Evolutionary conservation across 352 stramenopile species (phyloP).

Genomic region (Phytophthora capsici): DNA sequence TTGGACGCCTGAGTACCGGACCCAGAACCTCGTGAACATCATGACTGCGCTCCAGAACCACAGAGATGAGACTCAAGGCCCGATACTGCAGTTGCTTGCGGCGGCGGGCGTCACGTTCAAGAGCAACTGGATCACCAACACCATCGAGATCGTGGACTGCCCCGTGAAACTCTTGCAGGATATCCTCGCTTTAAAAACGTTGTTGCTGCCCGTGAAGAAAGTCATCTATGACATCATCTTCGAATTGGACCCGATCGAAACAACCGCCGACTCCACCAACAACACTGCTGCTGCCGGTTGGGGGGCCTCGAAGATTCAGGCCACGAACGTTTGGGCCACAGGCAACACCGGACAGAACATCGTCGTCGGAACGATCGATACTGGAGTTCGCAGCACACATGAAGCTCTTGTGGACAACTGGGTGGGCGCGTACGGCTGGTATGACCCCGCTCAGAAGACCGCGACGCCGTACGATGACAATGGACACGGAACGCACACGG

Average conservation of each 20-base stretch:
- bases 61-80: slow-evolving; percentile 9
- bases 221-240: slow-evolving; percentile 39
- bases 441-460: slow-evolving; percentile 39
- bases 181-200: too few species aligned
- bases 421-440: slow-evolving; percentile 49
- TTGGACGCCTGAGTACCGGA: slow-evolving; percentile 26
- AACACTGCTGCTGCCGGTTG: slow-evolving; percentile 36
- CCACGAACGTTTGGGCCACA: slow-evolving; percentile 40
- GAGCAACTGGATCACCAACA: slow-evolving; percentile 51
- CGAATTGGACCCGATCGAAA: slow-evolving; percentile 12
- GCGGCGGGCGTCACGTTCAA: slow-evolving; percentile 5
- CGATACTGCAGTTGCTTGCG: slow-evolving; percentile 19
- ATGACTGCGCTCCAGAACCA: slow-evolving; percentile 27
- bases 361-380: slow-evolving; percentile 51
- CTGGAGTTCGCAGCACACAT: slow-evolving; percentile 44
- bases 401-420: slow-evolving; percentile 44
- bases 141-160: slow-evolving; percentile 37
- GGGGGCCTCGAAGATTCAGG: slow-evolving; percentile 44
- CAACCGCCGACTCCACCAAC: slow-evolving; percentile 23
- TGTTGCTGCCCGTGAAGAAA: slow-evolving; percentile 31
- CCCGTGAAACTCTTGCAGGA: slow-evolving; percentile 25
- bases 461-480: slow-evolving; percentile 46
- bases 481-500: slow-evolving; percentile 62
- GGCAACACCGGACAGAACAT: slow-evolving; percentile 39
- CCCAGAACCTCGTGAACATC: slow-evolving; percentile 28